phyloP scores from a whole-genome alignment of 495 filamentous ascomycete species.

The Gamarada debralockiae region DNA sequence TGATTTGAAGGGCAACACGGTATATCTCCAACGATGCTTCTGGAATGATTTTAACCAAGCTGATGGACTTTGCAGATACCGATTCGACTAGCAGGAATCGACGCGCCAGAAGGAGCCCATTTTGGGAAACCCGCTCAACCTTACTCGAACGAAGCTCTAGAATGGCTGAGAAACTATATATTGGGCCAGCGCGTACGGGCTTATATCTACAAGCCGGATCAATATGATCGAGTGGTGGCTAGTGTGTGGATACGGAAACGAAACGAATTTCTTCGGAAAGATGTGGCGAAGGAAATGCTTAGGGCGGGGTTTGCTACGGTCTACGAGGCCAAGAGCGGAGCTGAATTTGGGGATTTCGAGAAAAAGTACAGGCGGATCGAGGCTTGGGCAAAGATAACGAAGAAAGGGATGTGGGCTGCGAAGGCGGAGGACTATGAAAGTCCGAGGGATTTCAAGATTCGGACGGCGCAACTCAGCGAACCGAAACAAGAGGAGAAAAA shows the following conservation, averaged over 20 bases:
- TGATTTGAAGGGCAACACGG: slow-evolving; percentile 72
- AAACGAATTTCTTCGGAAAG: slow-evolving; percentile 51
- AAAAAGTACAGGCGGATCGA: slow-evolving; percentile 69
- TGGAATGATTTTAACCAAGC: slow-evolving; percentile 20
- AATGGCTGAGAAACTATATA: slow-evolving; percentile 74
- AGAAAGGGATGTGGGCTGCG: slow-evolving; percentile 72
- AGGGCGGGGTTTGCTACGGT: slow-evolving; percentile 77
- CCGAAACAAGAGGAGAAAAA: slow-evolving; percentile 24
- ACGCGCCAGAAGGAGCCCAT: slow-evolving; percentile 89
- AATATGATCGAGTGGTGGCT: slow-evolving; percentile 87
- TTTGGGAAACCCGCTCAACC: slow-evolving; percentile 89
- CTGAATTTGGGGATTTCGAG: slow-evolving; percentile 72
- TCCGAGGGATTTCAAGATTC: slow-evolving; percentile 80
- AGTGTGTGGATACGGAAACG: slow-evolving; percentile 71
- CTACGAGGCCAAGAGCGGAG: slow-evolving; percentile 85
- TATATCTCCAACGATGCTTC: slow-evolving; percentile 34
- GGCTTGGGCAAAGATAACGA: slow-evolving; percentile 60
- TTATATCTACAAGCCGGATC: slow-evolving; percentile 77
- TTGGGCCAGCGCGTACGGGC: slow-evolving; percentile 70
- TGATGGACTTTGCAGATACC: slow-evolving; percentile 54
- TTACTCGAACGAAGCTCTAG: slow-evolving; percentile 70
- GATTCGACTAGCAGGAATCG: slow-evolving; percentile 83
- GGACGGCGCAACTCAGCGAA: slow-evolving; percentile 43
- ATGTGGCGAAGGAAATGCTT: slow-evolving; percentile 90
- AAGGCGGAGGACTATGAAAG: slow-evolving; percentile 62